phyloP scores from a whole-genome alignment of 2,329 filamentous ascomycete species.

The Rugonectria rugulosa region DNA sequence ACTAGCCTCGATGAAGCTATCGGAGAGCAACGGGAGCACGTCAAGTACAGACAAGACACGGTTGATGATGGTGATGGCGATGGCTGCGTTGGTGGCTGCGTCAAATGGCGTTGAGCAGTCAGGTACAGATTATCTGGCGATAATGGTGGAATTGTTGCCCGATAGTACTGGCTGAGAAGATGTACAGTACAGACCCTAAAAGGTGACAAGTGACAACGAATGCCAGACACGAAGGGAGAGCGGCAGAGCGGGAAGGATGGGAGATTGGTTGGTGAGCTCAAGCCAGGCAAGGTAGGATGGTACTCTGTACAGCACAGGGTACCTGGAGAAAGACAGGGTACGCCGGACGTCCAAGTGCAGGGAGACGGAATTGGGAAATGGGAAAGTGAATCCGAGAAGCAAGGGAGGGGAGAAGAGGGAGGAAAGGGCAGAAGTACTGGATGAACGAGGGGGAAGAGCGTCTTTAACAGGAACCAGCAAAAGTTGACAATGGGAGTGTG shows the following conservation, averaged over 20 bases:
- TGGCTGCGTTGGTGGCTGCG: not conserved
- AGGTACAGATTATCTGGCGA: not conserved
- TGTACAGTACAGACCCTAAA: not conserved
- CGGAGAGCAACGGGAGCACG: not conserved
- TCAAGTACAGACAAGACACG: not conserved
- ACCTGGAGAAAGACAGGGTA: not conserved
- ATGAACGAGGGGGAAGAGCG: not conserved
- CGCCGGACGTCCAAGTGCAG: not conserved
- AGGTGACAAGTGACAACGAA: not conserved
- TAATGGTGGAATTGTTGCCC: slow-evolving; percentile 9
- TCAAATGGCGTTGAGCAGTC: not conserved
- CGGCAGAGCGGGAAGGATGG: slow-evolving; percentile 1
- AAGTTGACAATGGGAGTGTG: not conserved
- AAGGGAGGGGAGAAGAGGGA: not conserved
- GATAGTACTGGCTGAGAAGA: slow-evolving; percentile 8
- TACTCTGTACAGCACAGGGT: not conserved
- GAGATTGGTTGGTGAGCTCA: slow-evolving; percentile 9
- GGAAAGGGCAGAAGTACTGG: not conserved
- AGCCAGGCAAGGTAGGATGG: not conserved
- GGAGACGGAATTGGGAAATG: not conserved
- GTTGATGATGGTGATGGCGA: not conserved
- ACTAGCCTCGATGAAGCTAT: not conserved
- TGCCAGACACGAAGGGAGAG: not conserved
- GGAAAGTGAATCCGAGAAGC: not conserved
- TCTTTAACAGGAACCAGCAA: not conserved